These are phyloP conservation scores for Sphenostylis stenocarpa DNA, from an alignment of 306 rosid species.

Conservation along the genomic window DNA sequence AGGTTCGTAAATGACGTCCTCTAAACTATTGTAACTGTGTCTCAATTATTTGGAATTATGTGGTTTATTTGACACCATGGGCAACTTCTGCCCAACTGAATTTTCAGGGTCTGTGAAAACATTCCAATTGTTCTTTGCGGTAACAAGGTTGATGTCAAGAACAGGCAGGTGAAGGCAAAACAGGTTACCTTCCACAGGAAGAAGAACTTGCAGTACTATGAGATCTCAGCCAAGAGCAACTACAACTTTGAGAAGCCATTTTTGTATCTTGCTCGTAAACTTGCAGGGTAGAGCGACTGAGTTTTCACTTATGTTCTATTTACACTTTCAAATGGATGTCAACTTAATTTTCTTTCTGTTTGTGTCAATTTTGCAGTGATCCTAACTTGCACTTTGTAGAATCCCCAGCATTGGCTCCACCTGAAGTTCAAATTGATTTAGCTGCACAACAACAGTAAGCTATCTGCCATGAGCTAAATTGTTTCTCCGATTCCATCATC, in stretches of 20 bases:
- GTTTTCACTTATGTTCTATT: not conserved
- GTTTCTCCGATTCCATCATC: not conserved
- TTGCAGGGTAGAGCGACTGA: conserved; percentile 55
- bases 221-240: conserved; percentile 86
- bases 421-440: conserved; percentile 81
- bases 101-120: conserved; percentile 77
- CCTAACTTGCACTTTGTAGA: conserved; percentile 81
- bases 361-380: conserved; percentile 53
- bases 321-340: not conserved
- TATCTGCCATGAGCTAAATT: not conserved
- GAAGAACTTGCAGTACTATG: conserved; percentile 80
- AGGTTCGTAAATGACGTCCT: conserved; percentile 37
- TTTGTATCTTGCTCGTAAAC: conserved; percentile 79
- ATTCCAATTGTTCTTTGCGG: conserved; percentile 84
- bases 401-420: conserved; percentile 89
- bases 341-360: not conserved
- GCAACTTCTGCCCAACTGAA: not conserved
- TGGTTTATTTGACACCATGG: not conserved
- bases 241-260: conserved; percentile 82
- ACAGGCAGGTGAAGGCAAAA: conserved; percentile 88
- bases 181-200: conserved; percentile 87
- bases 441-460: conserved; percentile 70
- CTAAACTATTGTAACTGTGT: not conserved
- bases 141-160: conserved; percentile 87
- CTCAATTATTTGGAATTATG: not conserved